These are phyloP conservation scores for Pichia sp. DNA, from an alignment of 1,139 yeast genomes.

Conservation along the genomic window DNA sequence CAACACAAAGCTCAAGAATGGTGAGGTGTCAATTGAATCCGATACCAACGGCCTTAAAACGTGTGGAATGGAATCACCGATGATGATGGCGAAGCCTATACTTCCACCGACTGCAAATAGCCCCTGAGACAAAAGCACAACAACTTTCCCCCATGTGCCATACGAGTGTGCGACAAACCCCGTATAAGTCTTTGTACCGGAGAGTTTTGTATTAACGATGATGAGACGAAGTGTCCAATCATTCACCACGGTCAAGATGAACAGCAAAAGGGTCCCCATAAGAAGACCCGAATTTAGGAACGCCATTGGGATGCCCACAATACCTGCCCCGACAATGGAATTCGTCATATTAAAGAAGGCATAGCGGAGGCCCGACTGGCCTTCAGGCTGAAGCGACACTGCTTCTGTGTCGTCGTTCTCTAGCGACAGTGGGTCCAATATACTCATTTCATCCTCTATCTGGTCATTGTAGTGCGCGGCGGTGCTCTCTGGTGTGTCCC, in stretches of 20 bases:
- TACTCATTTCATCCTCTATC: slow-evolving; percentile 13
- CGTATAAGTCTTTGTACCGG: slow-evolving; percentile 75
- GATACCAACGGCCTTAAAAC: slow-evolving; percentile 69
- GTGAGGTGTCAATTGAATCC: slow-evolving; percentile 33
- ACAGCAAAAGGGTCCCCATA: slow-evolving; percentile 62
- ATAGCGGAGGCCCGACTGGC: slow-evolving; percentile 53
- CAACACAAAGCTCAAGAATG: slow-evolving; percentile 44
- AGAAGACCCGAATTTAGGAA: slow-evolving; percentile 70
- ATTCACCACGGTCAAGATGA: slow-evolving; percentile 57
- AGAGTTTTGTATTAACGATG: slow-evolving; percentile 73
- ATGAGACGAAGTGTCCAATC: slow-evolving; percentile 85
- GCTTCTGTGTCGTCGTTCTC: slow-evolving; percentile 7
- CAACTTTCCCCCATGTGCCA: slow-evolving; percentile 63
- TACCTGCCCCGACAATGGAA: slow-evolving; percentile 92
- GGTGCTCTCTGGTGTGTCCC: neutral
- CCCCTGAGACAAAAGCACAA: slow-evolving; percentile 71
- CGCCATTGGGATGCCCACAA: slow-evolving; percentile 91
- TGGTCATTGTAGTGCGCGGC: slow-evolving; percentile 10
- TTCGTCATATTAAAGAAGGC: slow-evolving; percentile 98
- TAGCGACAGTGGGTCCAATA: slow-evolving; percentile 13
- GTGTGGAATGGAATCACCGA: slow-evolving; percentile 93
- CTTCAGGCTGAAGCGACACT: neutral
- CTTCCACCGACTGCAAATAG: slow-evolving; percentile 93
- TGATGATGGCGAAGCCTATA: slow-evolving; percentile 88
- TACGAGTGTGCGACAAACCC: slow-evolving; percentile 78